phyloP scores from a whole-genome alignment of 2,329 filamentous ascomycete genomes.

The Penicillium sumatraense region DNA sequence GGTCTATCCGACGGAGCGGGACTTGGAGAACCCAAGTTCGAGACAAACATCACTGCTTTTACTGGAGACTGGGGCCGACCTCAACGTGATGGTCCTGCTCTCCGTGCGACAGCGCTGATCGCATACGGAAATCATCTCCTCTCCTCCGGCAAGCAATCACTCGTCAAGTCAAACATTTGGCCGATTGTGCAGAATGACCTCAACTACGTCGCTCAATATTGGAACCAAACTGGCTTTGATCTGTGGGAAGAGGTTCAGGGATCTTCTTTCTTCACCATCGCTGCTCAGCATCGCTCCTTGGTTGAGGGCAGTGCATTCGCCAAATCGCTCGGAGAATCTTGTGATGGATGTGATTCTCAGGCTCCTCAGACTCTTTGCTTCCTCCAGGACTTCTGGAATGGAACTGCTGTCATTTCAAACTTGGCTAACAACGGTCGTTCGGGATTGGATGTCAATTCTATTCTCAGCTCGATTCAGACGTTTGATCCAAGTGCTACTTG shows the following conservation, averaged over 20 bases:
- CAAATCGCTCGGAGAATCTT: slow-evolving; percentile 63
- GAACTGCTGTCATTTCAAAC: slow-evolving; percentile 58
- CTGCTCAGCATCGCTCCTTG: slow-evolving; percentile 29
- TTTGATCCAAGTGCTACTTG: slow-evolving; percentile 72
- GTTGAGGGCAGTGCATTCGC: slow-evolving; percentile 67
- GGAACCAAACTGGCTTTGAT: slow-evolving; percentile 23
- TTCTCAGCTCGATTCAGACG: slow-evolving; percentile 68
- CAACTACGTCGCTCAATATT: slow-evolving; percentile 19
- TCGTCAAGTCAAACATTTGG: slow-evolving; percentile 13
- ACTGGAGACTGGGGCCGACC: slow-evolving; percentile 73
- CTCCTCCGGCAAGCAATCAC: slow-evolving; percentile 6
- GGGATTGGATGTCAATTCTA: slow-evolving; percentile 73
- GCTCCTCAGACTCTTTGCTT: slow-evolving; percentile 75
- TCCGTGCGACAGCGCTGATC: slow-evolving; percentile 74
- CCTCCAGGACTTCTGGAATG: slow-evolving; percentile 74
- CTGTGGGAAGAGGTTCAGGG: slow-evolving; percentile 19
- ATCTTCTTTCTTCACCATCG: slow-evolving; percentile 22
- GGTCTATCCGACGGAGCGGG: slow-evolving; percentile 50
- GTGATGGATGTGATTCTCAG: slow-evolving; percentile 63
- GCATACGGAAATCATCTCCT: slow-evolving; percentile 47
- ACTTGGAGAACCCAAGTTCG: slow-evolving; percentile 75
- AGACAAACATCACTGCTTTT: slow-evolving; percentile 65
- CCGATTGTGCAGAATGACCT: slow-evolving; percentile 17
- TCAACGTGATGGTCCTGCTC: slow-evolving; percentile 76
- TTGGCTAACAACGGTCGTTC: slow-evolving; percentile 73